Evolutionary conservation across 2,329 filamentous ascomycete genomes (phyloP), one percentile per base, ranked within the genome.

Genomic region (Trichoderma polysporum): DNA sequence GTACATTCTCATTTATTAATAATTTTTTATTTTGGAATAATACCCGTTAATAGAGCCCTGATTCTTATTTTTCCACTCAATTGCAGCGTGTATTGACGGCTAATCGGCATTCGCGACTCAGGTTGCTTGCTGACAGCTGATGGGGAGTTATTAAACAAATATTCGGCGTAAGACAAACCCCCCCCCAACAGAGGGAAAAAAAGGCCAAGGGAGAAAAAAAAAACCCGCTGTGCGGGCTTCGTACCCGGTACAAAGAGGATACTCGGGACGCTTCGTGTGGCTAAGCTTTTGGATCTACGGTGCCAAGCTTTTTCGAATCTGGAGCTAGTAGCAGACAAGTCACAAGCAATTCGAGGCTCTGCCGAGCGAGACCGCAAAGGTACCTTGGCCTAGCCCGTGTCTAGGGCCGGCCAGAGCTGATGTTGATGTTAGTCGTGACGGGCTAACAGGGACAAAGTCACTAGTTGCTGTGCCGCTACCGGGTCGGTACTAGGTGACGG

Each of bases 221-320:
- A n/a, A n/a, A n/a, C n/a, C n/a, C n/a, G n/a, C n/a, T 19, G 41
- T 5, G 22, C 25, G 15, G n/a, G n/a, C 22, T 50, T 27, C 47
- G 50, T 54, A 54, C 50, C 50, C 10, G 29, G 27, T 54, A 52
- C 53, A 4, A 10, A 3, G 12, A 25, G 13, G 17, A 45, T 61
- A 52, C 58, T 47, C 31, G 19, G 35, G 52, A 29, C 29, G 17
- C 60, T 45, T 39, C 12, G 13, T 31, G 45, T 41, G 49, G 60
- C 60, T 33, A 63, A 63, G 60, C 60, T 63, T 63, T 62, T 31
- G 25, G 60, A 63, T 63, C 60, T 63, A n/a, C 60, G 54, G 49
- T 35, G 60, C 60, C 60, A 63, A 63, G 60, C 60, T 63, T 63
- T 63, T 54, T 63, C 35, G 59, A 63, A 63, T 63, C 60, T 63